Evolutionary conservation across 208 protist genomes (phyloP).

Genomic region (Kentomonas sorsogonicus): DNA sequence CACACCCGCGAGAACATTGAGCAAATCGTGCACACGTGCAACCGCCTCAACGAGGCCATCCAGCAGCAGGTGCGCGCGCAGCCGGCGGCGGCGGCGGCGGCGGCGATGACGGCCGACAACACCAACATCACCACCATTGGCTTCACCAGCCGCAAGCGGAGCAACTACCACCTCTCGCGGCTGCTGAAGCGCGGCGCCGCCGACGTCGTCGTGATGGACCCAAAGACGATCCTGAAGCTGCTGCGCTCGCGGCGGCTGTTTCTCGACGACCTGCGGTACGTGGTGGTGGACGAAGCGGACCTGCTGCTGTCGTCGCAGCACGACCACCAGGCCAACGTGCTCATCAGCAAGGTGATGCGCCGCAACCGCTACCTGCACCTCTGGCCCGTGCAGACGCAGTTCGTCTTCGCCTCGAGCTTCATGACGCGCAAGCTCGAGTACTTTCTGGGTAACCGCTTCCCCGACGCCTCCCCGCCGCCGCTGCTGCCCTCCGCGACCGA

Average conservation of each 20-base stretch:
- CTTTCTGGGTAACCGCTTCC: constrained; percentile 50
- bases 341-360: constrained; percentile 71
- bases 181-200: constrained; percentile 53
- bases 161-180: constrained; percentile 58
- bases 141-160: constrained; percentile 63
- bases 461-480: too few species aligned
- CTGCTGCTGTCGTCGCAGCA: constrained; percentile 64
- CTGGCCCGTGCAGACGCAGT: constrained; percentile 83
- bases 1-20: constrained; percentile 66
- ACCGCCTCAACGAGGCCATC: constrained; percentile 32
- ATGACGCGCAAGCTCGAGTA: constrained; percentile 76
- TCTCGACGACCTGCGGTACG: constrained; percentile 82
- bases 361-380: constrained; percentile 73
- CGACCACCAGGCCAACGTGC: constrained; percentile 71
- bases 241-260: constrained; percentile 68
- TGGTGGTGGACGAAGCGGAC: constrained; percentile 85
- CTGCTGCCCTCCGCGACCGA: too few species aligned
- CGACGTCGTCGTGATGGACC: constrained; percentile 81
- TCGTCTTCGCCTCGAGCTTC: constrained; percentile 67
- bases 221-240: constrained; percentile 60
- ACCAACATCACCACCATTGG: constrained; percentile 51
- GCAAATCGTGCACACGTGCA: constrained; percentile 66
- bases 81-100: too few species aligned
- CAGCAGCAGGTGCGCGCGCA: too few species aligned
- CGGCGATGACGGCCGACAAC: too few species aligned